A percentile compares a stretch with the other conserved stretches of the same genome.
Conservation (phyloP, 257 asterid species). For the Schizonepeta tenuifolia region DNA sequence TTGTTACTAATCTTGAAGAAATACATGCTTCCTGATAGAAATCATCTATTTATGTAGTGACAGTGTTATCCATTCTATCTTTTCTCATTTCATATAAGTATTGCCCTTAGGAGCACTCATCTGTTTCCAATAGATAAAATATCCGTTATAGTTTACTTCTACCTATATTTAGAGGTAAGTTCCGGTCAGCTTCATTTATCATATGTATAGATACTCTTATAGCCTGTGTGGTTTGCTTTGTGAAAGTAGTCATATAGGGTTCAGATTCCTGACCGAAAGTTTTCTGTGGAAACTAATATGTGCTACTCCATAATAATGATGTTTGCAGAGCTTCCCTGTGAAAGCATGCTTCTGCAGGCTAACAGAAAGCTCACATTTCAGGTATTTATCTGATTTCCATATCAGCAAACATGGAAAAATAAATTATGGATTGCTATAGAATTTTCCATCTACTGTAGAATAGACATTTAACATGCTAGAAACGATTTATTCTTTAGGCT, state of each 20-base stretch:
- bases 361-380: background rate
- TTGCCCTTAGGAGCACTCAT: background rate
- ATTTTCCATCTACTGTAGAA: background rate
- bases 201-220: background rate
- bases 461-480: background rate
- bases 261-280: slow-evolving; percentile 7
- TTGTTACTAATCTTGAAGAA: background rate
- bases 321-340: too few species aligned
- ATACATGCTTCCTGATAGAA: background rate
- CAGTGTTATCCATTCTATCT: slow-evolving; percentile 7
- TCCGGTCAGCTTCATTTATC: background rate
- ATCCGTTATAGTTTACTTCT: background rate
- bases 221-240: slow-evolving; percentile 1
- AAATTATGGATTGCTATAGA: background rate
- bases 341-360: background rate
- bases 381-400: background rate
- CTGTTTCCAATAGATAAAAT: background rate
- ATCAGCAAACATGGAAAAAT: background rate
- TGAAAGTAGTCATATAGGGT: background rate
- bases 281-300: background rate
- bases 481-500: background rate
- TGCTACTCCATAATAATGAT: too few species aligned
- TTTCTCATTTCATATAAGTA: background rate
- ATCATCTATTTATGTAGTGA: background rate
- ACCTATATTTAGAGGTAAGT: background rate